Evolutionary conservation across 202 grass and related monocot species (phyloP), one percentile per base, ranked within the genome.

Genomic region (Alloteropsis angusta): DNA sequence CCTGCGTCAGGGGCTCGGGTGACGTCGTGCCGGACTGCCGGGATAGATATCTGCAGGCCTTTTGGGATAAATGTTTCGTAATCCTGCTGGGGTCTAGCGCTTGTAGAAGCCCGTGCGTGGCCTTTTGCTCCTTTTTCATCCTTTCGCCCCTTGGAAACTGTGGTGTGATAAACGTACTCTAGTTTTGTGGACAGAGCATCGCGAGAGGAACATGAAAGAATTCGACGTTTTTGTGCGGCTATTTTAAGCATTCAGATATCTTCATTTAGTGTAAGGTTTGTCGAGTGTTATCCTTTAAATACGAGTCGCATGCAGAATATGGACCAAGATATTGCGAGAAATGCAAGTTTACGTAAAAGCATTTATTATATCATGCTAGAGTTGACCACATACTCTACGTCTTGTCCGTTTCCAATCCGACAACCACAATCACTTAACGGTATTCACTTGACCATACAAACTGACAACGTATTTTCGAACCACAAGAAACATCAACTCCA

Each of bases 21-120:
- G 60, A 63, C 60, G 59, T 35, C 58, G 58, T 35, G 26, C 26
- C 35, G 15, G 15, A 48, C 28, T 35, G 26, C 26, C 35, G 15
- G 15, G 69, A 54, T 72, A 37, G 69, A 54, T 72, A 37, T 49
- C 47, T 50, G 45, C 28, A 19, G 70, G 6, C n/a, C 18, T 8
- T 21, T 56, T 73, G 60, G 9, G 34, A 41, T 7, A 22, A 32
- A 37, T 41, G 0, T 3, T 22, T 21, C 71, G 50, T 74, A 23
- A 42, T 15, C 36, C 19, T 9, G 49, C 7, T 37, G 2, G 0
- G 34, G 34, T 38, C 60, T 11, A 43, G 36, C 5, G 39, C 10
- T 75, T 75, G 55, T 60, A 75, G 72, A 75, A 75, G 72, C 65
- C n/a, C n/a, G n/a, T 75, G 8, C n/a, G 3, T 60, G 37, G 8